Conservation (phyloP, 2,329 filamentous ascomycete genomes). For the Gyromitra esculenta region DNA sequence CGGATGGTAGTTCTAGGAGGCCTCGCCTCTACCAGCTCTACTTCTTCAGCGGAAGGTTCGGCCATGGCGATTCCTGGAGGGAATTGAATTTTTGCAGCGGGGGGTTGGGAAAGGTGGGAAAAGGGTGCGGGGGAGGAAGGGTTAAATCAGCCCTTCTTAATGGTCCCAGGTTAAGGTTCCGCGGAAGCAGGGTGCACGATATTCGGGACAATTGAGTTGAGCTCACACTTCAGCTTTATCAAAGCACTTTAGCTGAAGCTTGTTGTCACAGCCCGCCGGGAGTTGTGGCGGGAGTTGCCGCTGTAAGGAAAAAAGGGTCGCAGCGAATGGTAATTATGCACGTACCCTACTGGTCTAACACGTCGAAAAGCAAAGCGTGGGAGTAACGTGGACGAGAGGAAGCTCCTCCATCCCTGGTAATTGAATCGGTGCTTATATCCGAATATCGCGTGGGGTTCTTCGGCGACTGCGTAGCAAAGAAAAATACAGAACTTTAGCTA, state of each 20-base stretch:
- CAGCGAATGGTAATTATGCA: constrained; percentile 45
- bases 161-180: background rate
- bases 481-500: background rate
- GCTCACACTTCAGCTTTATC: constrained; percentile 24
- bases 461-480: background rate
- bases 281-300: constrained; percentile 1
- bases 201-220: constrained; percentile 5
- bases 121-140: background rate
- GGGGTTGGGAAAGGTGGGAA: background rate
- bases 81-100: constrained; percentile 26
- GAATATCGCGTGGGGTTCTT: constrained; percentile 4
- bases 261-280: constrained; percentile 14
- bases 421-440: constrained; percentile 19
- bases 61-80: constrained; percentile 28
- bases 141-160: background rate
- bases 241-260: background rate
- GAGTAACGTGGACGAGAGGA: constrained; percentile 16
- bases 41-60: constrained; percentile 25
- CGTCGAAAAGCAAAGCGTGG: constrained; percentile 23
- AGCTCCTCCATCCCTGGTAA: constrained; percentile 7
- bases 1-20: constrained; percentile 33
- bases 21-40: constrained; percentile 34
- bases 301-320: background rate
- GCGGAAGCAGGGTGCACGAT: background rate
- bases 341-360: constrained; percentile 47